Evolutionary conservation across 2,329 filamentous ascomycete species (phyloP).

Genomic region (Aspergillus japonicus): DNA sequence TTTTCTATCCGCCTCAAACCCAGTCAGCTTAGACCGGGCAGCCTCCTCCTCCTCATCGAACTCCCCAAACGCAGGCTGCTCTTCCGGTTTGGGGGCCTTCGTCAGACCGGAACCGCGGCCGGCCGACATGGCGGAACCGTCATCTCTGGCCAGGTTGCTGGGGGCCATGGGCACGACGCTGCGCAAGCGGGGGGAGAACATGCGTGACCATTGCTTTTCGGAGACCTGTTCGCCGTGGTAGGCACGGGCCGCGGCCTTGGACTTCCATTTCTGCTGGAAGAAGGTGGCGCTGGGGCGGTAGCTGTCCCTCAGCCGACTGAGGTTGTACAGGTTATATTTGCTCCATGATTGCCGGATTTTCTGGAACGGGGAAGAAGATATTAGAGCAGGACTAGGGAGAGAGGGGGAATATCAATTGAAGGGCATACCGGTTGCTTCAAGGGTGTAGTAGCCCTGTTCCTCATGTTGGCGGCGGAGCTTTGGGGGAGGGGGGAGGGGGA

Average conservation of each 20-base stretch:
- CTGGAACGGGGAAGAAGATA: slow-evolving; percentile 48
- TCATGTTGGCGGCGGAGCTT: slow-evolving; percentile 37
- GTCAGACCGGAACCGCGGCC: slow-evolving; percentile 76
- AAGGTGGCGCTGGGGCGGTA: slow-evolving; percentile 61
- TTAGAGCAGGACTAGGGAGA: slow-evolving; percentile 5
- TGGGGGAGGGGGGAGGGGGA: slow-evolving; percentile 10
- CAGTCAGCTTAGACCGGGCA: background rate
- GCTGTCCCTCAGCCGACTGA: slow-evolving; percentile 57
- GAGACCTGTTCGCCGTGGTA: slow-evolving; percentile 96
- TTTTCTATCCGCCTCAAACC: slow-evolving; percentile 11
- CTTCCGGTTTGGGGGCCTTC: background rate
- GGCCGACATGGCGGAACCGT: slow-evolving; percentile 79
- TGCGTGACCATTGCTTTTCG: slow-evolving; percentile 89
- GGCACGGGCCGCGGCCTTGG: slow-evolving; percentile 77
- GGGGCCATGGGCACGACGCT: slow-evolving; percentile 85
- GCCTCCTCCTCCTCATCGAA: no score
- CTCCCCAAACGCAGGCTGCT: no score
- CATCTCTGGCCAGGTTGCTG: slow-evolving; percentile 71
- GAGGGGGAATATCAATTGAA: background rate
- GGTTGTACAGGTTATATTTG: slow-evolving; percentile 94
- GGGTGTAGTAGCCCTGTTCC: slow-evolving; percentile 45
- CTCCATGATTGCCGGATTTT: slow-evolving; percentile 96
- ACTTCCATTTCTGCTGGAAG: slow-evolving; percentile 97
- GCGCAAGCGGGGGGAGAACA: slow-evolving; percentile 79
- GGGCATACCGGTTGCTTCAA: slow-evolving; percentile 40